phyloP scores from a whole-genome alignment of 192 early-diverging fungal species.

The Bifiguratus adelaidae region DNA sequence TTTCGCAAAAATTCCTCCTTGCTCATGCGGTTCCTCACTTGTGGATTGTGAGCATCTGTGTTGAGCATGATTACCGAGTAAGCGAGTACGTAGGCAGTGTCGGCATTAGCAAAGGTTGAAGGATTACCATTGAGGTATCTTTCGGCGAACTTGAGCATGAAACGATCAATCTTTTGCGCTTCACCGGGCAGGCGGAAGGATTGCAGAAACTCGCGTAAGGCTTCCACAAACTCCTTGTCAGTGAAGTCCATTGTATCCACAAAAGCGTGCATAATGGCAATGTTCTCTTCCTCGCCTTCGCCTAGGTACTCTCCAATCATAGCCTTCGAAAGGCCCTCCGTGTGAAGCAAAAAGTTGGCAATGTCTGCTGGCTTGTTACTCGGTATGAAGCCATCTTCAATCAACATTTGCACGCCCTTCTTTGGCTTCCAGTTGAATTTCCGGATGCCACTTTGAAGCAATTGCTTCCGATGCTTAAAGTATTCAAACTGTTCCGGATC shows the following conservation, averaged over 20 bases:
- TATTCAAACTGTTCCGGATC: conserved; percentile 81
- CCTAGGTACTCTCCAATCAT: conserved; percentile 90
- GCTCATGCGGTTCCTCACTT: conserved; percentile 81
- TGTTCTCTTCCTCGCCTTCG: conserved; percentile 87
- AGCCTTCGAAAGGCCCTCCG: conserved; percentile 78
- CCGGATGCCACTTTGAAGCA: conserved; percentile 65
- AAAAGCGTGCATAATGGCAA: conserved; percentile 95
- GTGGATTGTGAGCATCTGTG: conserved; percentile 84
- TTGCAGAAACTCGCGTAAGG: conserved; percentile 77
- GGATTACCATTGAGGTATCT: conserved; percentile 81
- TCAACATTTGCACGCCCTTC: conserved; percentile 73
- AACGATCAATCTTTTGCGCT: conserved; percentile 92
- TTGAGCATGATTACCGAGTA: conserved; percentile 93
- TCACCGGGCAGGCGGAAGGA: conserved; percentile 88
- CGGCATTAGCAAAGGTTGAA: conserved; percentile 74
- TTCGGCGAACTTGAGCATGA: conserved; percentile 97
- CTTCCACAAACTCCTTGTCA: conserved; percentile 62
- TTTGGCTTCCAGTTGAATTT: conserved; percentile 85
- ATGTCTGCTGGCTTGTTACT: conserved; percentile 58
- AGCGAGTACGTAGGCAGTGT: conserved; percentile 88
- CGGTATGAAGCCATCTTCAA: conserved; percentile 53
- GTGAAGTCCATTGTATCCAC: conserved; percentile 83
- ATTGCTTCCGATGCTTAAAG: conserved; percentile 78
- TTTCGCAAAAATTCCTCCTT: conserved; percentile 79
- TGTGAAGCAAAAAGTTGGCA: conserved; percentile 61